Evolutionary conservation across 1,284 basidiomycete genomes (phyloP), one percentile per base, ranked within the genome.

Genomic region (Moesziomyces sp.): DNA sequence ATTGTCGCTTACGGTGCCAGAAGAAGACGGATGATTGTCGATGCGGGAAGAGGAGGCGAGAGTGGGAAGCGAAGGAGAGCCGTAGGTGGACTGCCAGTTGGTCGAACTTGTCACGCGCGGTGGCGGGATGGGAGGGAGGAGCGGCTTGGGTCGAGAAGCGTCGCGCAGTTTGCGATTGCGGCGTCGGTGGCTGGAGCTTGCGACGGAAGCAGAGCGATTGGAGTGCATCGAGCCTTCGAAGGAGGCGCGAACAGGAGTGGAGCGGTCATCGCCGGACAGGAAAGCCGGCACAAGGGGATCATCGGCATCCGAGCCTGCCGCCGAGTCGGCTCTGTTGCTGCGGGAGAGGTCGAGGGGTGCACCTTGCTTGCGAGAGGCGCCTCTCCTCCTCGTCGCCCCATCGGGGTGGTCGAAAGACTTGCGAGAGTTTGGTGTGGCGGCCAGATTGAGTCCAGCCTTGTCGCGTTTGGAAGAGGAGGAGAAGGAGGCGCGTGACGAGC

Each of bases 61-160:
- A 19, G 66, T 62, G 10, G 51, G 52, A 13, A 66, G 46, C n/a
- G 68, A 55, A 43, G 69, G 60, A 13, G 70, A 73, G 51, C 65
- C 70, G 21, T 35, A 68, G 10, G 57, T 64, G 16, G 64, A 59
- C 45, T 73, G 70, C 57, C 60, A 73, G 19, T 63, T 60, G 44
- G 63, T 60, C 5, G 70, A 73, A 55, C 70, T 73, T 5, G 57
- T 58, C 18, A 68, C 46, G 9, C 70, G 46, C 14, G 70, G 70
- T 18, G 70, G 70, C 7, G 70, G 70, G 18, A 68, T 58, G 30
- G 69, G 68, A 53, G 68, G 68, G 3, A 64, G 46, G 11, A 71
- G 52, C 21, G 68, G 62, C 24, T 71, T 71, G 0, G 62, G 54
- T 26, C 46, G 53, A 19, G 49, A 45, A 4, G 30, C 18, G 11